Base-by-base conservation (phyloP, 306 rosid species). In the Begonia loranthoides region DNA sequence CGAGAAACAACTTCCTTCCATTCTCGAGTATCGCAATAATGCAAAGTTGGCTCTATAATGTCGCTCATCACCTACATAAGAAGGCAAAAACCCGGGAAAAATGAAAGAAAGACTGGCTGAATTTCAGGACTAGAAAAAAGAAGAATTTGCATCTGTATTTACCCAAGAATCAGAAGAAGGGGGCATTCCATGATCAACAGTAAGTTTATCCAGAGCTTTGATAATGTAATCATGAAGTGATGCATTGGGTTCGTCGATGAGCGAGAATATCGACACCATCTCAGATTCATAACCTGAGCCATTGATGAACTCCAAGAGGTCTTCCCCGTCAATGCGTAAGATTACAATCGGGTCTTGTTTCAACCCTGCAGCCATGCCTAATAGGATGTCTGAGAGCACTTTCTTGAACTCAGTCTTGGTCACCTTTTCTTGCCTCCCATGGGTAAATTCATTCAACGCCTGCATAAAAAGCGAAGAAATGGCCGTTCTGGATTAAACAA, bases 331-430 rank as follows among this genome's bases (percentile, higher is more conserved):
- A 13, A 92, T 92, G 17, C 99, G 92, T 40, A 92, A 85, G 51
- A 92, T 92, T 34, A 92, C 75, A 15, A 92, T 77, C 15, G 99
- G 99, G 58, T 92, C 96, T 63, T 84, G 73, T 76, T 86, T 83
- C 65, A 92, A 74, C 21, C 94, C 99, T 17, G 99, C 88, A 73
- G 99, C 99, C 99, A 92, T 83, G 73, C 93, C 96, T 67, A 86
- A 47, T 9, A 92, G 80, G 66, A 92, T 60, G 73, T 92, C 96
- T 5, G 94, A 86, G 53, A 90, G 86, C 66, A 82, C 95, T 69
- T 68, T 86, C 71, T 80, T 80, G 82, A 92, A 92, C 74, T 92
- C 96, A n/a, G 63, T 73, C 71, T 86, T 83, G 84, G 65, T 92
- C 63, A 92, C 94, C 60, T 66, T 86, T 50, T 86, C 80, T 70